Conservation (phyloP, 352 stramenopile species). For the Phytophthora citricola region DNA sequence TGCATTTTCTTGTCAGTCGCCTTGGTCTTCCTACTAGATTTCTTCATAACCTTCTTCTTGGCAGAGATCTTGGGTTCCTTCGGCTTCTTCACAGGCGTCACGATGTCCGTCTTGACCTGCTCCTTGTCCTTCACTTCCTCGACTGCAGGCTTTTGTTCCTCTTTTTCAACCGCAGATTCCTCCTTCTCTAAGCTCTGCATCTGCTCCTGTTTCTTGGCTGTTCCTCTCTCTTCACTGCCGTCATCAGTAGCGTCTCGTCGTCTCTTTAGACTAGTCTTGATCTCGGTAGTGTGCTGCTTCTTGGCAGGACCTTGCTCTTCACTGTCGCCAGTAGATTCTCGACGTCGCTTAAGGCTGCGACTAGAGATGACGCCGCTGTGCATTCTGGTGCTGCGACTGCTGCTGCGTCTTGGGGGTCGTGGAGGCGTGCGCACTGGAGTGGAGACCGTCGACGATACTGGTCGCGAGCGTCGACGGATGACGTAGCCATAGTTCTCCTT, state of each 20-base stretch:
- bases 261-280: neutral
- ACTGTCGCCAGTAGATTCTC: slow-evolving; percentile 19
- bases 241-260: slow-evolving; percentile 15
- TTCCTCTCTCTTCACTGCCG: slow-evolving; percentile 12
- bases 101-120: slow-evolving; percentile 10
- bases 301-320: slow-evolving; percentile 18
- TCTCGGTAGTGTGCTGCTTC: slow-evolving; percentile 23
- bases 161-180: neutral
- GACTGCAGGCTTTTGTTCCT: neutral
- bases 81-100: slow-evolving; percentile 38
- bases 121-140: slow-evolving; percentile 1
- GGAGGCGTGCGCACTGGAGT: slow-evolving; percentile 19
- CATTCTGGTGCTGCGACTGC: slow-evolving; percentile 3
- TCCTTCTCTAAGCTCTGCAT: slow-evolving; percentile 1
- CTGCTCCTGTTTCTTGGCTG: slow-evolving; percentile 10
- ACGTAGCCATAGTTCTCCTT: slow-evolving; percentile 80
- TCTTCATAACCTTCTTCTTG: slow-evolving; percentile 36
- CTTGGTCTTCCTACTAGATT: slow-evolving; percentile 25
- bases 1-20: slow-evolving; percentile 6
- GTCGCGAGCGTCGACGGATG: slow-evolving; percentile 38
- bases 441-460: slow-evolving; percentile 5
- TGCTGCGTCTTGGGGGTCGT: slow-evolving; percentile 28
- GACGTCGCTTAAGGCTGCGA: slow-evolving; percentile 18
- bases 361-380: slow-evolving; percentile 11
- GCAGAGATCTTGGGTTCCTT: slow-evolving; percentile 35